phyloP scores from a whole-genome alignment of 768 basidiomycete genomes.

The Clathrus columnatus region DNA sequence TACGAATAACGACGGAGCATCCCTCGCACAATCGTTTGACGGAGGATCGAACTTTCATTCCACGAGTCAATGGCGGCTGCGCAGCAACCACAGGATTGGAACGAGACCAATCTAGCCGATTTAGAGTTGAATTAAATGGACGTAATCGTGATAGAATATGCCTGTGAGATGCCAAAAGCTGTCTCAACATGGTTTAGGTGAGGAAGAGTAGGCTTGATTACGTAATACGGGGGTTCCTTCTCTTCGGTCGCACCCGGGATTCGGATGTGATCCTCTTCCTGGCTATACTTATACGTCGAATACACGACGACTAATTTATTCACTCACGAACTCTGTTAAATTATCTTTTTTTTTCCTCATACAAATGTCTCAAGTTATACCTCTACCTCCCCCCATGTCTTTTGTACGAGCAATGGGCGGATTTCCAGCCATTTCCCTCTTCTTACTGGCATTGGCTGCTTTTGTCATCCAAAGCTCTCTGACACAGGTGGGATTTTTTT shows the following conservation, averaged over 20 bases:
- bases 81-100: conserved; percentile 9
- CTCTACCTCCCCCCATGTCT: background rate
- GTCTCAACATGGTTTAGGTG: conserved; percentile 45
- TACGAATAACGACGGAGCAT: conserved; percentile 79
- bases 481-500: conserved; percentile 46
- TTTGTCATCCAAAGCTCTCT: conserved; percentile 74
- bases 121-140: conserved; percentile 16
- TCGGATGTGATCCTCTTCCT: background rate
- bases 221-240: background rate
- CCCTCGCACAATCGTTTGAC: conserved; percentile 94
- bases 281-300: background rate
- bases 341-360: background rate
- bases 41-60: conserved; percentile 94
- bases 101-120: conserved; percentile 2
- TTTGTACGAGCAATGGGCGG: conserved; percentile 34
- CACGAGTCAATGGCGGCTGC: conserved; percentile 39
- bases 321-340: conserved; percentile 1
- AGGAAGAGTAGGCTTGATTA: background rate
- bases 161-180: conserved; percentile 53
- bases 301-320: conserved; percentile 1
- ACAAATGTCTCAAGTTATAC: background rate
- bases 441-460: conserved; percentile 50
- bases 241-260: background rate
- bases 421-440: conserved; percentile 42
- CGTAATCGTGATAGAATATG: conserved; percentile 50